Evolutionary conservation across 106 monocot genomes (phyloP).

Genomic region (Acanthochlamys bracteata): DNA sequence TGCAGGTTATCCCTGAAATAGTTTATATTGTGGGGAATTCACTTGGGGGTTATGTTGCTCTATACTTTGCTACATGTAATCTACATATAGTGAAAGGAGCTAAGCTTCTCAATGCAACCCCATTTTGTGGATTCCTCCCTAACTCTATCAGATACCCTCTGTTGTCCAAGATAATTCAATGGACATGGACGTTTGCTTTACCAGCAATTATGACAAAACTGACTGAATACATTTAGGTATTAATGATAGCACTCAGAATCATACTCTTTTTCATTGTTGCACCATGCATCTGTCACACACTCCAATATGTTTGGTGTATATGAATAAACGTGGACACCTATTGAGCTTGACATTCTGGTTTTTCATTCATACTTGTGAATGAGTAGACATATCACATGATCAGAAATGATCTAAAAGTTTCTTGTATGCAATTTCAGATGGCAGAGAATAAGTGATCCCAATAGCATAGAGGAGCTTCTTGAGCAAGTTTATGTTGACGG

Average conservation of each 20-base stretch:
- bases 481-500: constrained; percentile 93
- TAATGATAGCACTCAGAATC: too few relatives aligned
- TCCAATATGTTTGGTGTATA: too few relatives aligned
- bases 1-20: constrained; percentile 84
- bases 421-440: constrained; percentile 44
- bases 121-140: constrained; percentile 96
- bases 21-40: constrained; percentile 94
- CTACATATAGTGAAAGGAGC: constrained; percentile 79
- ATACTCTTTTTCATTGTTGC: too few relatives aligned
- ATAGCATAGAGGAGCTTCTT: constrained; percentile 59
- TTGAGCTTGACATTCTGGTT: too few relatives aligned
- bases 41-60: constrained; percentile 81
- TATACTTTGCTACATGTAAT: constrained; percentile 61
- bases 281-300: too few relatives aligned
- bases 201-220: constrained; percentile 54
- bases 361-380: too few relatives aligned
- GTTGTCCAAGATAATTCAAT: constrained; percentile 70
- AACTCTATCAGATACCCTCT: constrained; percentile 65
- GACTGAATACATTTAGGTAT: constrained; percentile 73
- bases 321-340: too few relatives aligned
- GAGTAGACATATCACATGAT: too few relatives aligned
- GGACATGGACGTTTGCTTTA: constrained; percentile 88
- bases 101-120: constrained; percentile 90
- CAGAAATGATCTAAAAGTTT: background rate
- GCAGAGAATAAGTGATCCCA: constrained; percentile 89